Evolutionary conservation across 129 eudicot genomes (phyloP).

Genomic region (Flaveria robusta): DNA sequence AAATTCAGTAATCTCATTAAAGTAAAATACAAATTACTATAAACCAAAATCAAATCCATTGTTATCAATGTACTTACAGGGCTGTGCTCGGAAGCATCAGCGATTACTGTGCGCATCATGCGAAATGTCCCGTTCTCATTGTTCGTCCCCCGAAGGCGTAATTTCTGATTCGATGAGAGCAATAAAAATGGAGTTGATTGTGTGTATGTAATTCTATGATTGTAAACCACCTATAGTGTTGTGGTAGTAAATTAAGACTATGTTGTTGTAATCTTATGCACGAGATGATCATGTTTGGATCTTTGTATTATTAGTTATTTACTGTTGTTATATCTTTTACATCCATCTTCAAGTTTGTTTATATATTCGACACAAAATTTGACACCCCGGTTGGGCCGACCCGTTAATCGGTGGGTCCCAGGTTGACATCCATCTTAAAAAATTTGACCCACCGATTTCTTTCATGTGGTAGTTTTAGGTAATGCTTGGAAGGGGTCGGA

Average conservation of each 20-base stretch:
- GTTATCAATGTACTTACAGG: constrained; percentile 31
- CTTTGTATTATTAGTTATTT: constrained; percentile 18
- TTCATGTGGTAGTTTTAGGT: too few relatives aligned
- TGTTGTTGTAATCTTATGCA: constrained; percentile 27
- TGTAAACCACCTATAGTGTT: constrained; percentile 27
- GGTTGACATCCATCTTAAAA: too few relatives aligned
- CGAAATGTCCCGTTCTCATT: constrained; percentile 55
- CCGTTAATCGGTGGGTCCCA: too few relatives aligned
- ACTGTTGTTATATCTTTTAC: not conserved
- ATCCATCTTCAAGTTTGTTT: not conserved
- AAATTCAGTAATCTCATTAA: not conserved
- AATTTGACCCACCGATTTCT: too few relatives aligned
- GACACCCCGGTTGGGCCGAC: too few relatives aligned
- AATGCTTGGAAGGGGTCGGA: too few relatives aligned
- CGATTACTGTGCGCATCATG: constrained; percentile 67
- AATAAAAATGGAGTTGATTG: constrained; percentile 11
- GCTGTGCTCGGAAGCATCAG: constrained; percentile 74
- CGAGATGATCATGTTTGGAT: constrained; percentile 8
- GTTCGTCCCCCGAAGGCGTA: constrained; percentile 50
- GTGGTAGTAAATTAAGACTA: constrained; percentile 29
- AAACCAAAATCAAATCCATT: not conserved
- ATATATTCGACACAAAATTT: too few relatives aligned
- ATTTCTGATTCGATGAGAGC: not conserved
- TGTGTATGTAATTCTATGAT: constrained; percentile 24
- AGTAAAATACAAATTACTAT: not conserved